Evolutionary conservation across 2,329 filamentous ascomycete genomes (phyloP), one percentile per base, ranked within the genome.

Genomic region (Mariannaea sp.): DNA sequence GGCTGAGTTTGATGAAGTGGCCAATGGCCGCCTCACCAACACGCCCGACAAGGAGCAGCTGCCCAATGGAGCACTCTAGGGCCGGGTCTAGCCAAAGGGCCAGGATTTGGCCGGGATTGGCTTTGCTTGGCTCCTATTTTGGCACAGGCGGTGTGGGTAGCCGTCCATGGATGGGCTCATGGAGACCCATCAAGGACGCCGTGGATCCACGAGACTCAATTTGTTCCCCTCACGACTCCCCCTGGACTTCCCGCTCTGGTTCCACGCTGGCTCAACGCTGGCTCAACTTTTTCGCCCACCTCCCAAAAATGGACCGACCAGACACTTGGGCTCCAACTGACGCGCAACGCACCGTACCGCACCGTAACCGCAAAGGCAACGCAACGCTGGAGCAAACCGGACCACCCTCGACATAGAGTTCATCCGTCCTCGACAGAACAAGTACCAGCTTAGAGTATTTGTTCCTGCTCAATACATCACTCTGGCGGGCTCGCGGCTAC

Each of bases 1-100:
- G 61, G 67, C 71, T 72, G 73, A 71, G 73, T 75, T 74, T 75
- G 72, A 81, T 80, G 75, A 77, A 75, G 68, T 71, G 72, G 62
- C 79, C 79, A 82, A 81, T 82, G 71, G 73, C 66, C 65, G 67
- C 55, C 50, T 60, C 61, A 64, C 50, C 58, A 63, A 54, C 61
- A 70, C 69, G 69, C 70, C 71, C 72, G 73, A 73, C 70, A 69
- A 71, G 73, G 71, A 71, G 66, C 67, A 71, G 65, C 69, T 77
- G 73, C 77, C 80, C 75, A 80, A 82, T 78, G 64, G 68, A 73
- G 77, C 69, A 77, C 70, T 69, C 64, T 67, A 73, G 61, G 67
- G 64, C 78, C 76, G 77, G 74, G 69, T 62, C 77, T 77, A 80
- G 70, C 66, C 71, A 72, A 66, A 69, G 65, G 71, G 66, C 68